Evolutionary conservation across 1,139 yeast species (phyloP).

Genomic region (Kluyveromyces marxianus): DNA sequence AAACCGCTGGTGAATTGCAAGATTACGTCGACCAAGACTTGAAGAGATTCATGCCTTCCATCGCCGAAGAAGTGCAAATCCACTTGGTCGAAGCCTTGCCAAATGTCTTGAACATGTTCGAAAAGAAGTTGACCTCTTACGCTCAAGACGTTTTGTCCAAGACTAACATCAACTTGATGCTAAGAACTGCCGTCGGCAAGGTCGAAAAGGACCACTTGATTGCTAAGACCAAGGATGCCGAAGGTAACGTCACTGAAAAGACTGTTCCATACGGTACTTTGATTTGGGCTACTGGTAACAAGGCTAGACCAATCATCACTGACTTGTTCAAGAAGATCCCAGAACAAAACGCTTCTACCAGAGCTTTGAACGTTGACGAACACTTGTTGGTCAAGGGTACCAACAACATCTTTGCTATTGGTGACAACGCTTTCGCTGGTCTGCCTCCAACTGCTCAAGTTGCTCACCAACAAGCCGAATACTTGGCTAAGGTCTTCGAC

Average conservation of each 20-base stretch:
- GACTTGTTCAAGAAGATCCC: slow-evolving; percentile 68
- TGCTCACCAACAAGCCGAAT: slow-evolving; percentile 91
- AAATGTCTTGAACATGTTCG: slow-evolving; percentile 79
- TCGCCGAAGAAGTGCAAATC: slow-evolving; percentile 75
- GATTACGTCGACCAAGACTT: slow-evolving; percentile 91
- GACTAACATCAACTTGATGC: slow-evolving; percentile 65
- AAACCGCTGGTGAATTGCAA: slow-evolving; percentile 83
- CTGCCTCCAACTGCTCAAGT: slow-evolving; percentile 97
- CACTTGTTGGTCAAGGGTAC: slow-evolving; percentile 81
- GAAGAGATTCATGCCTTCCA: slow-evolving; percentile 79
- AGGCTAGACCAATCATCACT: slow-evolving; percentile 71
- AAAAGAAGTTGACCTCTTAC: slow-evolving; percentile 75
- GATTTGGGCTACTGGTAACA: slow-evolving; percentile 98
- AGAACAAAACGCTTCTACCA: slow-evolving; percentile 78
- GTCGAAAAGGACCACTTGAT: slow-evolving; percentile 63
- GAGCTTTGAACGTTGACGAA: slow-evolving; percentile 82
- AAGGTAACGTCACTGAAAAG: slow-evolving; percentile 42
- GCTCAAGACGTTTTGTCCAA: slow-evolving; percentile 77
- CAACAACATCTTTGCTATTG: slow-evolving; percentile 75
- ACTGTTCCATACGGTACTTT: slow-evolving; percentile 86
- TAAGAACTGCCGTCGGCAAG: slow-evolving; percentile 82
- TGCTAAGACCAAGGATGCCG: slow-evolving; percentile 68
- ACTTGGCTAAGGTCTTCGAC: slow-evolving; percentile 68
- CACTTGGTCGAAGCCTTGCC: slow-evolving; percentile 87
- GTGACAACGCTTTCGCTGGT: slow-evolving; percentile 86